These are phyloP conservation scores for Myriangium duriaei DNA, from an alignment of 2,329 filamentous ascomycete genomes.

Conservation along the genomic window DNA sequence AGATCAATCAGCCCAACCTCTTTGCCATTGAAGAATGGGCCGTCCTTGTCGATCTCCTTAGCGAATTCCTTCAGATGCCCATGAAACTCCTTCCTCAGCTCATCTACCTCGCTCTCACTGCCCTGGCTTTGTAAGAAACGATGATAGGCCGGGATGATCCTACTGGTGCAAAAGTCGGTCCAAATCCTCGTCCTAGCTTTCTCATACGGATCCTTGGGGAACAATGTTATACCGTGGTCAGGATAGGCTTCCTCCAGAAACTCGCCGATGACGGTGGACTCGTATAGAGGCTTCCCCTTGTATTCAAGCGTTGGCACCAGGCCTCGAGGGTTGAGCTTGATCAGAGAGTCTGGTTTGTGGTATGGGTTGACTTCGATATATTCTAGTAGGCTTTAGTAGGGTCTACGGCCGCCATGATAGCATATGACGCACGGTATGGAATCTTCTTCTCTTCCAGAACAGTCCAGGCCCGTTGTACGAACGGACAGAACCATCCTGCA, in stretches of 20 bases:
- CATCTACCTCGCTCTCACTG: conserved; percentile 29
- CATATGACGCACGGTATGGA: conserved; percentile 50
- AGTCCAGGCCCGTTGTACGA: conserved; percentile 60
- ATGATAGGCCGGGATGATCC: conserved; percentile 59
- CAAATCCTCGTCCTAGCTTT: conserved; percentile 56
- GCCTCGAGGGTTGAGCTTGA: conserved; percentile 61
- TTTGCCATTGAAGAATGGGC: conserved; percentile 56
- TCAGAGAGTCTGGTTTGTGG: conserved; percentile 54
- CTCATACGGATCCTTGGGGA: conserved; percentile 51
- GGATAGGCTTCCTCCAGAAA: conserved; percentile 62
- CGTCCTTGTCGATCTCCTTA: conserved; percentile 45
- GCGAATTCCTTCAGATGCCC: conserved; percentile 47
- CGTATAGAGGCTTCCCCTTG: conserved; percentile 50
- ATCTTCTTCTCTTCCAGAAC: conserved; percentile 61
- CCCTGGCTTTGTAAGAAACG: conserved; percentile 41
- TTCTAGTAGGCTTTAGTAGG: background rate
- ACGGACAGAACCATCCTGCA: conserved; percentile 39
- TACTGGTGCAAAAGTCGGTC: conserved; percentile 57
- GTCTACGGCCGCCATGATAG: background rate
- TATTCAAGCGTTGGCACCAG: conserved; percentile 58
- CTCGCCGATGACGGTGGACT: conserved; percentile 60
- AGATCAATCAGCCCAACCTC: conserved; percentile 57
- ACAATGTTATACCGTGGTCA: conserved; percentile 36
- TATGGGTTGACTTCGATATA: conserved; percentile 62
- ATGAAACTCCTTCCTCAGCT: conserved; percentile 47